A percentile compares a stretch with the other conserved stretches of the same genome.
Evolutionary conservation across 2,329 filamentous ascomycete genomes (phyloP).

Genomic region (Paradendryphiella salina): DNA sequence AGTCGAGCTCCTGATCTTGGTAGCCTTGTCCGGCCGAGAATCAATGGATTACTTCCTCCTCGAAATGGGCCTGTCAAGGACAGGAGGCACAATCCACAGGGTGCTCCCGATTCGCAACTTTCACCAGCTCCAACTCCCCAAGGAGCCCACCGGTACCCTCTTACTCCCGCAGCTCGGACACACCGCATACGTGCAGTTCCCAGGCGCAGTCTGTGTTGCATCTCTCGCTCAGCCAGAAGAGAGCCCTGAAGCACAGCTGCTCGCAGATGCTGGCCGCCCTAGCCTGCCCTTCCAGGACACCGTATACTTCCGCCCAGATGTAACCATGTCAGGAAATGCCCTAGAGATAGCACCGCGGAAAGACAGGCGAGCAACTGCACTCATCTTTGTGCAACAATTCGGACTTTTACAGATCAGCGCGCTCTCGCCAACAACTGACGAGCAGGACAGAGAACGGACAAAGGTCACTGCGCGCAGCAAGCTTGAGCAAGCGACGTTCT

Average conservation of each 20-base stretch:
- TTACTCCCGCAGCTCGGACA: slow-evolving; percentile 78
- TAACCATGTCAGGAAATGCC: slow-evolving; percentile 56
- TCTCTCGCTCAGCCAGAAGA: slow-evolving; percentile 71
- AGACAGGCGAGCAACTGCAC: slow-evolving; percentile 46
- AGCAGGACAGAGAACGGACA: slow-evolving; percentile 46
- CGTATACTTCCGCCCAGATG: slow-evolving; percentile 69
- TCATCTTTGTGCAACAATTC: slow-evolving; percentile 61
- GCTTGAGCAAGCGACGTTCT: slow-evolving; percentile 93
- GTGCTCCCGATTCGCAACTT: slow-evolving; percentile 66
- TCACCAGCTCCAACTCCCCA: slow-evolving; percentile 47
- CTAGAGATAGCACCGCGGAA: slow-evolving; percentile 52
- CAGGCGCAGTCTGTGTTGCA: slow-evolving; percentile 73
- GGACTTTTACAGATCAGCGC: slow-evolving; percentile 61
- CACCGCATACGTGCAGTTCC: slow-evolving; percentile 80
- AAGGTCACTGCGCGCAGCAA: slow-evolving; percentile 81
- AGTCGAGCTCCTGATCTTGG: slow-evolving; percentile 37
- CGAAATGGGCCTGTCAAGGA: slow-evolving; percentile 66
- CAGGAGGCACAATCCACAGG: slow-evolving; percentile 61
- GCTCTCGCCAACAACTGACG: slow-evolving; percentile 62
- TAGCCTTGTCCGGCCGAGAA: slow-evolving; percentile 35
- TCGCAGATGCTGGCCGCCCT: slow-evolving; percentile 46
- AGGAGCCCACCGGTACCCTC: slow-evolving; percentile 54
- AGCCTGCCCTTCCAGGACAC: slow-evolving; percentile 77
- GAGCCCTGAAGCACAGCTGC: slow-evolving; percentile 75
- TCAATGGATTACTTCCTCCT: slow-evolving; percentile 70